Percentiles rank a stretch among this genome's conserved stretches.
These are phyloP conservation scores for Conticribra weissflogii DNA, from an alignment of 108 stramenopile genomes.

Conservation along the genomic window DNA sequence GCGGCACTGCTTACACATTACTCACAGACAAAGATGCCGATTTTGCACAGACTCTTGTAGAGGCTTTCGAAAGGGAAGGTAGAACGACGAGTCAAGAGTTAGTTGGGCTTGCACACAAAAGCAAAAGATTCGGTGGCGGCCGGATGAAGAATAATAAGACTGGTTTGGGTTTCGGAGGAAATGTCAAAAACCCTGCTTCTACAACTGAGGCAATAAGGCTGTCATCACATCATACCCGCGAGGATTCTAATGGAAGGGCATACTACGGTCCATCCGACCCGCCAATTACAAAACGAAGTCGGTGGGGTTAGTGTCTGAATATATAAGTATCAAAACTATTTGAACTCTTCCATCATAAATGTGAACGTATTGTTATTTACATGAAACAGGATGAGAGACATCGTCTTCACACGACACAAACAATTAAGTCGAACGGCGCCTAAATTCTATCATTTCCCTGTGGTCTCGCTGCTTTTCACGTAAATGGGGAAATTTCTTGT, in stretches of 20 bases:
- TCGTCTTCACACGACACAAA: too few species aligned
- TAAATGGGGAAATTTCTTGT: neutral
- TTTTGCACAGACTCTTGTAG: slow-evolving; percentile 66
- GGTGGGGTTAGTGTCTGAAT: too few species aligned
- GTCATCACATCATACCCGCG: neutral
- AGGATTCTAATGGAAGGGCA: too few species aligned
- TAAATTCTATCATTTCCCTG: too few species aligned
- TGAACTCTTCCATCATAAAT: too few species aligned
- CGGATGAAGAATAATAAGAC: slow-evolving; percentile 47
- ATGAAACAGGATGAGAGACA: too few species aligned
- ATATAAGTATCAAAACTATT: too few species aligned
- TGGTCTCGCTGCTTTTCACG: neutral
- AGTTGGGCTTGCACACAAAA: slow-evolving; percentile 43
- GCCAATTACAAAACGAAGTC: neutral
- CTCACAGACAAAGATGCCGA: slow-evolving; percentile 72
- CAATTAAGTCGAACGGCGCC: too few species aligned
- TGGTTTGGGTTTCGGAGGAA: slow-evolving; percentile 49
- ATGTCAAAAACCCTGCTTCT: slow-evolving; percentile 1
- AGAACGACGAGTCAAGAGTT: slow-evolving; percentile 61
- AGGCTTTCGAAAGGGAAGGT: slow-evolving; percentile 77
- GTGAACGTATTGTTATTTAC: too few species aligned
- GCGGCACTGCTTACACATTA: slow-evolving; percentile 81
- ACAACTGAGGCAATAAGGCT: slow-evolving; percentile 1
- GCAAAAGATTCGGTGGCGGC: slow-evolving; percentile 44
- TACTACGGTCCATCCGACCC: neutral